phyloP scores from a whole-genome alignment of 2,329 filamentous ascomycete genomes.

The Nemania sp. region DNA sequence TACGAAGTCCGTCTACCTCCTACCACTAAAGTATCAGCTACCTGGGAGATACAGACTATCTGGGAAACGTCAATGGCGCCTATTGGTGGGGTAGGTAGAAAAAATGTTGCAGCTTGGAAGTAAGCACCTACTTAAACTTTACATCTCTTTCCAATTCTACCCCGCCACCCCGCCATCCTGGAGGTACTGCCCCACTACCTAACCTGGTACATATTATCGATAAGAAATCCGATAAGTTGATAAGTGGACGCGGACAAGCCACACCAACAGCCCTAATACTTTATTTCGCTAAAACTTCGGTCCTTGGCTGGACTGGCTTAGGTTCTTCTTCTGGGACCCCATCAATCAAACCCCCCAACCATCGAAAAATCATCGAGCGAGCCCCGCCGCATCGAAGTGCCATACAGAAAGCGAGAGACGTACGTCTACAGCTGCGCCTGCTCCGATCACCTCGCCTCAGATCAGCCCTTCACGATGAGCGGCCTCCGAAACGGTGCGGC shows the following conservation, averaged over 20 bases:
- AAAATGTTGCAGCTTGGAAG: neutral
- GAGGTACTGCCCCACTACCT: no score
- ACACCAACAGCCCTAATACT: slow-evolving; percentile 37
- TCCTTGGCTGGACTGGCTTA: slow-evolving; percentile 25
- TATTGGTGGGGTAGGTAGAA: slow-evolving; percentile 22
- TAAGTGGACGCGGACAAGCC: neutral
- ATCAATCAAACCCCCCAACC: slow-evolving; percentile 3
- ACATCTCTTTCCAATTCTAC: neutral
- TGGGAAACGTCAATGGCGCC: neutral
- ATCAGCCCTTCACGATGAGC: slow-evolving; percentile 55
- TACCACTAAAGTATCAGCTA: neutral
- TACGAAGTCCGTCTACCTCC: no score
- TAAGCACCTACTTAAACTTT: neutral
- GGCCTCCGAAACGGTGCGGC: slow-evolving; percentile 65
- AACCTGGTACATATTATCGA: slow-evolving; percentile 15
- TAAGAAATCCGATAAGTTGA: slow-evolving; percentile 13
- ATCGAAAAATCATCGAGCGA: slow-evolving; percentile 37
- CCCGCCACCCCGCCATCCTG: slow-evolving; percentile 23
- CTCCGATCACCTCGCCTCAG: slow-evolving; percentile 16
- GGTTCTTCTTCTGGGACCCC: slow-evolving; percentile 27
- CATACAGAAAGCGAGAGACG: neutral
- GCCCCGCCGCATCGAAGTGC: slow-evolving; percentile 30
- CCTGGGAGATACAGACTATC: neutral
- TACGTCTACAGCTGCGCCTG: no score
- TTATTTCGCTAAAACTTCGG: slow-evolving; percentile 40